Evolutionary conservation across 106 monocot species (phyloP).

Genomic region (Apostasia shenzhenica): DNA sequence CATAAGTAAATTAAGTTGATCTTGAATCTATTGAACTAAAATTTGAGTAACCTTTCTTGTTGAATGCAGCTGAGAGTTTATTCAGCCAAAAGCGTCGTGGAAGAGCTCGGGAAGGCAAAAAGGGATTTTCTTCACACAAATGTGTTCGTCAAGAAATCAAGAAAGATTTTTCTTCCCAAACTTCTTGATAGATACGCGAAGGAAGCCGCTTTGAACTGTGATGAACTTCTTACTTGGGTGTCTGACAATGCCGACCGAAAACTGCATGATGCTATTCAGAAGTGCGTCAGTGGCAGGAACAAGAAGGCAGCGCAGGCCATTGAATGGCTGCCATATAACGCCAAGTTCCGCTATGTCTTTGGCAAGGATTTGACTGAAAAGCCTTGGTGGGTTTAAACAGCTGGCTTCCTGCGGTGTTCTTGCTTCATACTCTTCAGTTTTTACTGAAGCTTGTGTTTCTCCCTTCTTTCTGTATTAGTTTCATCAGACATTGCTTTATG

Average conservation of each 20-base stretch:
- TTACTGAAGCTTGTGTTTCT: not conserved
- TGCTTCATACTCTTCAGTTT: not conserved
- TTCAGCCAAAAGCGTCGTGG: constrained; percentile 44
- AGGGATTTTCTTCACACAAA: constrained; percentile 67
- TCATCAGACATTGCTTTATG: too few species aligned
- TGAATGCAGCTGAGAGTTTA: constrained; percentile 55
- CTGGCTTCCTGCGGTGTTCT: not conserved
- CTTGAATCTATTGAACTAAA: too few species aligned
- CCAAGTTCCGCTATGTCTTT: constrained; percentile 59
- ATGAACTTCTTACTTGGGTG: constrained; percentile 50
- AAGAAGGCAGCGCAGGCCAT: constrained; percentile 50
- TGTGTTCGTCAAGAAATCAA: constrained; percentile 56
- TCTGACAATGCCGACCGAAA: constrained; percentile 40
- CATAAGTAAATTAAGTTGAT: too few species aligned
- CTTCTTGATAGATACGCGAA: constrained; percentile 62
- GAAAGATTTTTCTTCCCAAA: constrained; percentile 53
- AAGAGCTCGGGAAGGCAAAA: constrained; percentile 56
- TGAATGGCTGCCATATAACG: constrained; percentile 63
- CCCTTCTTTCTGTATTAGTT: not conserved
- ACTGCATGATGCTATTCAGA: constrained; percentile 32
- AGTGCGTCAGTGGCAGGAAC: constrained; percentile 26
- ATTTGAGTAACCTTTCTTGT: not conserved
- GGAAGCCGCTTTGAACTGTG: constrained; percentile 30
- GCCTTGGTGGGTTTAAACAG: constrained; percentile 18
- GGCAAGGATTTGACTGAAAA: constrained; percentile 37